Evolutionary conservation across 345 rosid species (phyloP), one percentile per base, ranked within the genome.

Genomic region (Isatis tinctoria): DNA sequence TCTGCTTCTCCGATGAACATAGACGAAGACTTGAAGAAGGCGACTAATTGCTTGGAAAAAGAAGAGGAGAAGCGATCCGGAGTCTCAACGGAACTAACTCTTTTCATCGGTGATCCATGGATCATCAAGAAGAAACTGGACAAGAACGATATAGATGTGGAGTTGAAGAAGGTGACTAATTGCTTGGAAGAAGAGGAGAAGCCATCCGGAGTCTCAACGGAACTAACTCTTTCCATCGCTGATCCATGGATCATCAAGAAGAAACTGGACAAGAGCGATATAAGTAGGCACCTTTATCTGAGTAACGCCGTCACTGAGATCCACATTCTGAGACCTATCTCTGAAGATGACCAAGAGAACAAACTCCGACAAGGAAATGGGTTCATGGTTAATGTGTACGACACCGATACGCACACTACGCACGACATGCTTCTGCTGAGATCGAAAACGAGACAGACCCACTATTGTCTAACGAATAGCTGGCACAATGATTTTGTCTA

Each of bases 231-330:
- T 10, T 39, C 4, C 1, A 11, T 56, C 61, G 9, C 33, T 10
- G 60, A 16, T 37, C 48, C 35, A 51, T 51, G 61, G 60, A 37
- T 10, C 61, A 67, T 51, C 36, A 10, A 67, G 72, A 67, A 10
- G 49, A 6, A 10, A 5, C n/a, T 67, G 26, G 24, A 3, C 6
- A 5, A 3, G 3, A 1, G 0, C 2, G 26, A 67, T 9, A 3
- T 20, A 20, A 4, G 11, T 12, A 2, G 4, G 8, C 2, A 0
- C 7, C 33, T 52, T 37, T 2, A 3, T 52, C 60, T 52, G 12
- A 52, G 26, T 8, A 3, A 6, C 3, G 3, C 11, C 16, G 3
- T 24, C 61, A n/a, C 39, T 53, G 37, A 65, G 7, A 11, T 6
- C 1, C 49, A 52, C 51, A 12, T 41, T 4, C 28, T 56, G 5